Conservation (phyloP, 2,329 filamentous ascomycete genomes). For the Nemania sp. region DNA sequence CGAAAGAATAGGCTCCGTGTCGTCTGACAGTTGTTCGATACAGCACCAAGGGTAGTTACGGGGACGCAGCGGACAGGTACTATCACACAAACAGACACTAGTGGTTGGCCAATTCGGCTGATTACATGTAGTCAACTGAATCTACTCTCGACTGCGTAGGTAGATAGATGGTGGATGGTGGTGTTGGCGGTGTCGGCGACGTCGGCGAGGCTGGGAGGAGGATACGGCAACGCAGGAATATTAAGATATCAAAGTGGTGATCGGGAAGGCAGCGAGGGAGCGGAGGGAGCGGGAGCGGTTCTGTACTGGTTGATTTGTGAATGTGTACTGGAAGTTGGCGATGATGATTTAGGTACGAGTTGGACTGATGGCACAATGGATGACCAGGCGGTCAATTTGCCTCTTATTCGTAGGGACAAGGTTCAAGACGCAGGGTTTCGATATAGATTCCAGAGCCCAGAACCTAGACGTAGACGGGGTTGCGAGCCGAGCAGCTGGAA, state of each 20-base stretch:
- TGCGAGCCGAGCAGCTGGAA: slow-evolving; percentile 10
- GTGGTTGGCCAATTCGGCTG: slow-evolving; percentile 1
- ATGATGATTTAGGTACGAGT: not conserved
- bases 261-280: slow-evolving; percentile 1
- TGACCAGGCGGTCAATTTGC: slow-evolving; percentile 13
- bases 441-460: slow-evolving; percentile 2
- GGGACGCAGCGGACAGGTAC: slow-evolving; percentile 1
- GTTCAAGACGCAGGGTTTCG: slow-evolving; percentile 3
- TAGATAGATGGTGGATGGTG: not conserved
- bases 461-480: not conserved
- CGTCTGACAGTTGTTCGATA: slow-evolving; percentile 3
- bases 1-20: not conserved
- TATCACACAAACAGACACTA: not conserved
- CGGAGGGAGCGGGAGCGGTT: slow-evolving; percentile 8
- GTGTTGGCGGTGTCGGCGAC: not conserved
- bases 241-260: slow-evolving; percentile 1
- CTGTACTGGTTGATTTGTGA: not conserved
- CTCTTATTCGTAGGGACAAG: slow-evolving; percentile 1
- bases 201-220: slow-evolving; percentile 6
- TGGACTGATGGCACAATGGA: slow-evolving; percentile 6
- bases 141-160: not conserved
- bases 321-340: not conserved
- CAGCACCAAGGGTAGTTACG: slow-evolving; percentile 5
- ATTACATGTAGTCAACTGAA: not conserved
- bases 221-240: not conserved